Base-by-base conservation (phyloP, 495 filamentous ascomycete species). In the Aspergillus indologenus region DNA sequence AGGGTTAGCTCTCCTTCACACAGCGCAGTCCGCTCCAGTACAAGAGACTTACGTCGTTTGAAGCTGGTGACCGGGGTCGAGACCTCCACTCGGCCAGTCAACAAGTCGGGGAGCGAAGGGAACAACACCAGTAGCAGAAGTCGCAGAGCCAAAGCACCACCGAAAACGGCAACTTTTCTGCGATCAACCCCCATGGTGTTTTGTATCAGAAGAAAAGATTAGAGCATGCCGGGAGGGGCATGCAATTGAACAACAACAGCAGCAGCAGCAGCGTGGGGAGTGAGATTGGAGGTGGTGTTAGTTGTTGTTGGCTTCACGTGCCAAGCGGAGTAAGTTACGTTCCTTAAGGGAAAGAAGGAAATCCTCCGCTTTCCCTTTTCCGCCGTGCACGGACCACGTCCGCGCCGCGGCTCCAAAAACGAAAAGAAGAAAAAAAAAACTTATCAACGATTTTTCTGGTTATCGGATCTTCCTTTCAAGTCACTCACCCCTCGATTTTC, bases 21-120 rank as follows among this genome's bases (percentile, higher is more conserved):
- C n/a, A 48, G 51, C 11, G 8, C 11, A 22, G 5, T 1, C 0
- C 19, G 22, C 11, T n/a, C 14, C 5, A 48, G 18, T 22, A 7
- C 20, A 12, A 24, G 45, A 18, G 4, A 71, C 87, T 74, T 79
- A 96, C 92, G 75, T 84, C 95, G 85, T 78, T 97, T 98, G 83
- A 96, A 98, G 82, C 94, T 96, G 58, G 89, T 96, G 23, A 98
- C 89, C 18, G 94, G 92, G 3, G 94, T 98, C 23, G 94, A 97
- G 59, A 98, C 86, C 80, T 98, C 94, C 59, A 97, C 94, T 69
- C 94, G 87, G 57, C 87, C 90, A 11, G 90, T 92, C 58, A 98
- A 79, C 55, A 96, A 79, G 65, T 92, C 86, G 15, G 95, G 90
- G 29, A 98, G 79, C 15, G 84, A 85, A 62, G 94, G 94, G 68